Conservation (phyloP, 768 basidiomycete species). For the Candolleomyces aberdarensis region DNA sequence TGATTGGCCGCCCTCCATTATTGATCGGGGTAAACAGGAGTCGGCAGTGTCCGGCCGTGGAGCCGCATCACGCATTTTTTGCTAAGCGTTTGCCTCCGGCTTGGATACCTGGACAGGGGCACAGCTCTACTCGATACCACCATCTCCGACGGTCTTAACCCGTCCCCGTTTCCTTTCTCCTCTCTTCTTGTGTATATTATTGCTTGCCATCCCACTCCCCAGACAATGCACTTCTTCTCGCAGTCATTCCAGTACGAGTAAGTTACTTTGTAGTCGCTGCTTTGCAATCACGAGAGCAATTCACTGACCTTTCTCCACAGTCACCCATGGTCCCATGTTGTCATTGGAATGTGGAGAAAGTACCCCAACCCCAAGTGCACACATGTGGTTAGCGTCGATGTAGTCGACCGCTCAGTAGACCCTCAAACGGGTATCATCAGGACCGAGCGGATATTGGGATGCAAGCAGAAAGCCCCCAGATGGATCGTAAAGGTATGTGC, state of each 20-base stretch:
- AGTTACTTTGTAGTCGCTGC: slow-evolving; percentile 27
- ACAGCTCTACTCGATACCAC: background rate
- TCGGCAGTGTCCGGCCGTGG: background rate
- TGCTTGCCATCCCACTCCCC: slow-evolving; percentile 1
- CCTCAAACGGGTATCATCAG: slow-evolving; percentile 83
- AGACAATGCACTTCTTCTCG: slow-evolving; percentile 82
- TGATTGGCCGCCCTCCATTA: background rate
- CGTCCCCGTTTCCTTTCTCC: background rate
- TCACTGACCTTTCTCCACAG: slow-evolving; percentile 38
- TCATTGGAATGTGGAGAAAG: slow-evolving; percentile 93
- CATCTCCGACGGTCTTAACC: background rate
- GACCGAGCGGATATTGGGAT: slow-evolving; percentile 86
- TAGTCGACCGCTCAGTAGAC: slow-evolving; percentile 81
- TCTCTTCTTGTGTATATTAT: slow-evolving; percentile 8
- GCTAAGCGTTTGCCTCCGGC: background rate
- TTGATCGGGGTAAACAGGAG: background rate
- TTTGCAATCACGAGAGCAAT: background rate
- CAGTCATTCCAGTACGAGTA: slow-evolving; percentile 84
- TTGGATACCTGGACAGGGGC: background rate
- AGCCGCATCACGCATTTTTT: background rate
- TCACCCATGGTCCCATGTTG: slow-evolving; percentile 88
- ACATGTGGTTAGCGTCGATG: slow-evolving; percentile 85
- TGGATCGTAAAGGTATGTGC: slow-evolving; percentile 88
- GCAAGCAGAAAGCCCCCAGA: slow-evolving; percentile 85
- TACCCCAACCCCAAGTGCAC: slow-evolving; percentile 93